Conservation (phyloP, 208 protist genomes). For the Leishmania turanica region DNA sequence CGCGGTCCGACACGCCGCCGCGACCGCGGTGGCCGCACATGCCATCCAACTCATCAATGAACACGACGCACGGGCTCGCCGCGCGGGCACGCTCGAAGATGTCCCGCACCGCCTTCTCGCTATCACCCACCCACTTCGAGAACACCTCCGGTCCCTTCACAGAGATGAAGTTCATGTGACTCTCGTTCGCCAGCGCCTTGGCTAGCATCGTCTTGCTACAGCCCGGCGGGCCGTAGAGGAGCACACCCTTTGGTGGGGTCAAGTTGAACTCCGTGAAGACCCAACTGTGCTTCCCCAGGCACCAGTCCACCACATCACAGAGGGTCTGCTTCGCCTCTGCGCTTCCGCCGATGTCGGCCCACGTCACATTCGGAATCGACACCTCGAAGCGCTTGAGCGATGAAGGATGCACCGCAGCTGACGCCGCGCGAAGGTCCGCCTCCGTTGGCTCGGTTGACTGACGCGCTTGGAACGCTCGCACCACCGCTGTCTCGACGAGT, state of each 20-base stretch:
- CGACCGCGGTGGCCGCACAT: conserved; percentile 96
- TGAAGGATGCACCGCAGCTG: conserved; percentile 46
- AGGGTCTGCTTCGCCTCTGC: conserved; percentile 90
- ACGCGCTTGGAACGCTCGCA: conserved; percentile 35
- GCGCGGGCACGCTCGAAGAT: conserved; percentile 90
- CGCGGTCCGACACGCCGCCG: conserved; percentile 92
- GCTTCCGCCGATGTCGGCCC: conserved; percentile 96
- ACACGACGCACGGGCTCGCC: conserved; percentile 91
- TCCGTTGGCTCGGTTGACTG: conserved; percentile 20
- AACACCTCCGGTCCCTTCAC: conserved; percentile 98
- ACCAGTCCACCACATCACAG: conserved; percentile 90
- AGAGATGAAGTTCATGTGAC: conserved; percentile 78
- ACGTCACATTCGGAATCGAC: conserved; percentile 88
- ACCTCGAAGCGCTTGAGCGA: conserved; percentile 73
- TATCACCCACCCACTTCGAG: conserved; percentile 99
- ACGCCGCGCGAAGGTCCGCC: conserved; percentile 31
- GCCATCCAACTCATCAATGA: conserved; percentile 99
- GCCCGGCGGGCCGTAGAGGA: conserved; percentile 98
- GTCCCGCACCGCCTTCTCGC: conserved; percentile 99
- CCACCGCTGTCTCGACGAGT: conserved; percentile 42
- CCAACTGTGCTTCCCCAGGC: conserved; percentile 89
- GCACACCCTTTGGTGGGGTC: conserved; percentile 93
- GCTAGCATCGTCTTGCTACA: conserved; percentile 99
- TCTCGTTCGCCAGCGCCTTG: conserved; percentile 97
- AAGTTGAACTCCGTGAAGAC: conserved; percentile 94